phyloP scores from a whole-genome alignment of 2,329 filamentous ascomycete genomes.

The Diplocarpon mali region DNA sequence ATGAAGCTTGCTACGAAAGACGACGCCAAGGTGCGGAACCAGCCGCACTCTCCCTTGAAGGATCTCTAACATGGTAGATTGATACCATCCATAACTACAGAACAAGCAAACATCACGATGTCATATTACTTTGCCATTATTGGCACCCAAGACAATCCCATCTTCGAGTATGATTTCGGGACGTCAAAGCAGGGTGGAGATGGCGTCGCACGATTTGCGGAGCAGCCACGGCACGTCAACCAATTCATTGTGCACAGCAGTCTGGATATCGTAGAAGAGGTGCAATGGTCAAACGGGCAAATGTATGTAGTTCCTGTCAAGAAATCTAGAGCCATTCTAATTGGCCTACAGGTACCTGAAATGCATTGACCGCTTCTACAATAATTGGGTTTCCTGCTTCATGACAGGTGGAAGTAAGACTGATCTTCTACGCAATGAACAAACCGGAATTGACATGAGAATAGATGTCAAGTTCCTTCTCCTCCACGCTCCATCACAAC shows the following conservation, averaged over 20 bases:
- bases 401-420: slow-evolving; percentile 64
- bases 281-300: slow-evolving; percentile 80
- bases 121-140: slow-evolving; percentile 98
- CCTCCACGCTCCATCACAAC: slow-evolving; percentile 65
- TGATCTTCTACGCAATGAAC: not conserved
- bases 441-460: slow-evolving; percentile 4
- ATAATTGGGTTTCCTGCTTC: slow-evolving; percentile 91
- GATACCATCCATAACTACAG: not conserved
- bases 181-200: slow-evolving; percentile 94
- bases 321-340: slow-evolving; percentile 1
- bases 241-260: slow-evolving; percentile 95
- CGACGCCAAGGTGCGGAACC: slow-evolving; percentile 23
- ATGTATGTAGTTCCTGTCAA: slow-evolving; percentile 46
- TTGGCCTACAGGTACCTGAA: slow-evolving; percentile 68
- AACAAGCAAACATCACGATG: slow-evolving; percentile 40
- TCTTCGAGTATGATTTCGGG: slow-evolving; percentile 96
- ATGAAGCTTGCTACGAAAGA: slow-evolving; percentile 10
- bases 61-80: not conserved
- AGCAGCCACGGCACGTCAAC: slow-evolving; percentile 86
- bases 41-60: slow-evolving; percentile 10
- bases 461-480: slow-evolving; percentile 79
- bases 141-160: slow-evolving; percentile 86
- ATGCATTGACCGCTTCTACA: slow-evolving; percentile 92
- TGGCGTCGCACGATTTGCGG: slow-evolving; percentile 77
- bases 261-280: slow-evolving; percentile 89